Conservation (phyloP, 805 yeast genomes). For the Maudiozyma pseudohumilis region DNA sequence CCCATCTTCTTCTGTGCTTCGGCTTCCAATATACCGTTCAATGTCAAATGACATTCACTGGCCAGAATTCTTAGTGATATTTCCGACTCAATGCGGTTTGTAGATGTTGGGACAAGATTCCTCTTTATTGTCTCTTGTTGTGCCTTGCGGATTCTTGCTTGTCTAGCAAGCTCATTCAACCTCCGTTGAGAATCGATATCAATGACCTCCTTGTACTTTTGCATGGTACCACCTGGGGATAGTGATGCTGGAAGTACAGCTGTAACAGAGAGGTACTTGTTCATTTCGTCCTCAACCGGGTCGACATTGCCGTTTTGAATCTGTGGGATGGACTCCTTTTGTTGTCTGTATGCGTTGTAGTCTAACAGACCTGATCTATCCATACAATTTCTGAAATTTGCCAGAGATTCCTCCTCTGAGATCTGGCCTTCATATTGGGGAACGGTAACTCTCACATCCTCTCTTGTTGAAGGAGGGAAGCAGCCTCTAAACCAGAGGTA, state of each 20-base stretch:
- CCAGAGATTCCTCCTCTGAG: slow-evolving; percentile 49
- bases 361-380: slow-evolving; percentile 46
- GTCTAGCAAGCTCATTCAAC: slow-evolving; percentile 28
- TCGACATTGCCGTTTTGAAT: slow-evolving; percentile 1
- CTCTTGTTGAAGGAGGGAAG: slow-evolving; percentile 67
- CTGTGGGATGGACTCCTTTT: slow-evolving; percentile 3
- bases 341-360: neutral
- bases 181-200: slow-evolving; percentile 28
- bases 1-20: slow-evolving; percentile 38
- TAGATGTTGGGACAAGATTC: slow-evolving; percentile 27
- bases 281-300: neutral
- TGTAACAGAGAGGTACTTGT: slow-evolving; percentile 4
- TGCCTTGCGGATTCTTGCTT: slow-evolving; percentile 29
- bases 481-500: slow-evolving; percentile 83
- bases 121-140: slow-evolving; percentile 25
- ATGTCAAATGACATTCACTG: slow-evolving; percentile 37
- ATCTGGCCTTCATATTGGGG: slow-evolving; percentile 52
- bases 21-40: slow-evolving; percentile 36
- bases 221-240: slow-evolving; percentile 86
- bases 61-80: slow-evolving; percentile 32
- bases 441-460: slow-evolving; percentile 36
- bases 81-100: slow-evolving; percentile 30
- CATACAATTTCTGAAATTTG: slow-evolving; percentile 59
- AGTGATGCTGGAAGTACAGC: slow-evolving; percentile 76
- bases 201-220: slow-evolving; percentile 72